Base-by-base conservation (phyloP, 345 rosid species). In the Hibiscus tridactylites region DNA sequence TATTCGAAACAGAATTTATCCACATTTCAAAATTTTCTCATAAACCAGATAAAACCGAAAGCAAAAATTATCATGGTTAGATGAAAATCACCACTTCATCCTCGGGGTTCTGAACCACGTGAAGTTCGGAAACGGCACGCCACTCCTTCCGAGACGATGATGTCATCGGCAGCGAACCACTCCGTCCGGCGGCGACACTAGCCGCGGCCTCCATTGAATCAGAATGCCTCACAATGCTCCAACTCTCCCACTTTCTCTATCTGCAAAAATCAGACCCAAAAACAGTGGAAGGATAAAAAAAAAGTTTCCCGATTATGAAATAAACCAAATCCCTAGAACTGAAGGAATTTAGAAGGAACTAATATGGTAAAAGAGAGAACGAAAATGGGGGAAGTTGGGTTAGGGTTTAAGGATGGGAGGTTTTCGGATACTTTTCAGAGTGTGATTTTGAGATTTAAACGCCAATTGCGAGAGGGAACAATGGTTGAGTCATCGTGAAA, bases 101-200 rank as follows among this genome's bases (percentile, higher is more conserved):
- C 10, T 77, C 82, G 5, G 74, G 71, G 77, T 81, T 88, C 59
- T 88, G 85, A 75, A 74, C 85, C 24, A 85, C 73, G 70, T 88
- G 96, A 56, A 82, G 87, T 65, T 95, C 99, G 17, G 97, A 83
- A 68, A 89, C 88, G 26, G 96, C 98, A 47, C 96, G 98, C 98
- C 99, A 91, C 80, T 92, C 96, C 84, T 92, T 92, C 79, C 97
- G 76, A 5, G 88, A 77, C 3, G 75, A 60, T 15, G 83, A 75
- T 3, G 88, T 68, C 80, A 85, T 87, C 79, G 84, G 90, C 78
- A 88, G 74, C 61, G 97, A 81, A 80, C 88, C 85, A 65, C 86
- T 88, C 76, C 91, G 91, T 46, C 87, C 49, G 79, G 87, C 80
- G 80, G 90, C 83, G 75, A 74, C 85, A 74, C 85, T 81, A 64